These are phyloP conservation scores for Colletotrichum chrysophilum DNA, from an alignment of 2,329 filamentous ascomycete genomes.

Conservation along the genomic window DNA sequence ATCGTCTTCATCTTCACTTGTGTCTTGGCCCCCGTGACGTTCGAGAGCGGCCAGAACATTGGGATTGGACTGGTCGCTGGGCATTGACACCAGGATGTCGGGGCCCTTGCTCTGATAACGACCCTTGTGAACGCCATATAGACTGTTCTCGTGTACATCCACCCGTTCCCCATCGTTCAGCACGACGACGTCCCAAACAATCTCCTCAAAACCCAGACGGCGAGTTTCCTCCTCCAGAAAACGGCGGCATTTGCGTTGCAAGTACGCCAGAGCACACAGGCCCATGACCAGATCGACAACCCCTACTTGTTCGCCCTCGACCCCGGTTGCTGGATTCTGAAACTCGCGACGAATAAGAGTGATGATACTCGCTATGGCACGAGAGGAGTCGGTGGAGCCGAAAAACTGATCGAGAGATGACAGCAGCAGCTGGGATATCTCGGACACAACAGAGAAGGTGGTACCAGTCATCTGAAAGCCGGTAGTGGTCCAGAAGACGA, in stretches of 20 bases:
- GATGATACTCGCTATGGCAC: constrained; percentile 71
- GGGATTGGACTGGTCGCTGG: constrained; percentile 24
- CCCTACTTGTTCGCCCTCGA: constrained; percentile 63
- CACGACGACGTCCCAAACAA: constrained; percentile 72
- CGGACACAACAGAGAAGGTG: constrained; percentile 58
- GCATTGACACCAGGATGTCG: constrained; percentile 26
- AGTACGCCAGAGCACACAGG: constrained; percentile 64
- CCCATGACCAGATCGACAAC: constrained; percentile 67
- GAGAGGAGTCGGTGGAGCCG: constrained; percentile 72
- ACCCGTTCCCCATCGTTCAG: constrained; percentile 63
- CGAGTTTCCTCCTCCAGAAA: constrained; percentile 54
- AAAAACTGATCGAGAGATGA: constrained; percentile 68
- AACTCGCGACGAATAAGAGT: constrained; percentile 69
- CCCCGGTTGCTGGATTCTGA: constrained; percentile 65
- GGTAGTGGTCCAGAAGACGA: constrained; percentile 66
- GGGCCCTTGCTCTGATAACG: constrained; percentile 24
- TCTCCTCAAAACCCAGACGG: constrained; percentile 55
- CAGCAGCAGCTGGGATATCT: constrained; percentile 62
- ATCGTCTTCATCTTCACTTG: constrained; percentile 40
- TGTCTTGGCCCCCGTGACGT: constrained; percentile 32
- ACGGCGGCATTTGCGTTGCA: constrained; percentile 62
- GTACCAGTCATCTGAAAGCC: constrained; percentile 64
- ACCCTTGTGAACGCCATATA: constrained; percentile 34
- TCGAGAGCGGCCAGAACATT: constrained; percentile 41
- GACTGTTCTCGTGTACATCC: constrained; percentile 51